Evolutionary conservation across 192 early-diverging fungal genomes (phyloP).

Genomic region (Physocladia obscura): DNA sequence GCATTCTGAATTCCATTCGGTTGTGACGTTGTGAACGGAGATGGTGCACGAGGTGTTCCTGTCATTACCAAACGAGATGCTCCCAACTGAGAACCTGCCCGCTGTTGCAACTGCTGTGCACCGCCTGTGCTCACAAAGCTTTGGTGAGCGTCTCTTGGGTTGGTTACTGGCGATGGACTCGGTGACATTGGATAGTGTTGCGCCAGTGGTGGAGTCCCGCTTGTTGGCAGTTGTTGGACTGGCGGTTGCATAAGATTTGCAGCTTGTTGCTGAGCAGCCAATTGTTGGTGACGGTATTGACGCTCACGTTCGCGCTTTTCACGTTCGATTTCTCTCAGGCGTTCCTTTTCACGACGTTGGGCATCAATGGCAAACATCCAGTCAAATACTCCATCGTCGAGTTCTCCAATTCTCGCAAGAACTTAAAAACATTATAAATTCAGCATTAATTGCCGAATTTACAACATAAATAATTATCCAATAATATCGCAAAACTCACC

Average conservation of each 20-base stretch:
- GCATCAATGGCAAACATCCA: constrained; percentile 77
- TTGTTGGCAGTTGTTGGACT: background rate
- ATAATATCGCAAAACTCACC: constrained; percentile 77
- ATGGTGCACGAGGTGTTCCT: background rate
- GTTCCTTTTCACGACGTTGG: constrained; percentile 51
- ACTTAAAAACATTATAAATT: constrained; percentile 29
- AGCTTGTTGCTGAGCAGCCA: background rate
- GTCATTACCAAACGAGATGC: background rate
- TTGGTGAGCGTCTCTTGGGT: background rate
- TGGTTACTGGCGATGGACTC: background rate
- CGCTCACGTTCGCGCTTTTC: constrained; percentile 39
- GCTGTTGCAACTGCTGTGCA: background rate
- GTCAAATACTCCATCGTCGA: constrained; percentile 92
- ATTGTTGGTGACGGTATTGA: constrained; percentile 24
- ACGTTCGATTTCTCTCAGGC: constrained; percentile 43
- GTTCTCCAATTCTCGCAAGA: constrained; percentile 59
- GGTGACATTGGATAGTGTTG: constrained; percentile 12
- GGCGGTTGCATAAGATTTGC: background rate
- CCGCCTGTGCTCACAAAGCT: background rate
- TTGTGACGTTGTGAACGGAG: background rate
- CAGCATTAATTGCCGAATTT: too few relatives aligned
- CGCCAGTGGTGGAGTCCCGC: background rate
- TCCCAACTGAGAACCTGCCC: background rate
- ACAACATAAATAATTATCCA: constrained; percentile 84
- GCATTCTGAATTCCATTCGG: background rate